These are phyloP conservation scores for Penicillium sp. DNA, from an alignment of 2,329 filamentous ascomycete genomes.

Conservation along the genomic window DNA sequence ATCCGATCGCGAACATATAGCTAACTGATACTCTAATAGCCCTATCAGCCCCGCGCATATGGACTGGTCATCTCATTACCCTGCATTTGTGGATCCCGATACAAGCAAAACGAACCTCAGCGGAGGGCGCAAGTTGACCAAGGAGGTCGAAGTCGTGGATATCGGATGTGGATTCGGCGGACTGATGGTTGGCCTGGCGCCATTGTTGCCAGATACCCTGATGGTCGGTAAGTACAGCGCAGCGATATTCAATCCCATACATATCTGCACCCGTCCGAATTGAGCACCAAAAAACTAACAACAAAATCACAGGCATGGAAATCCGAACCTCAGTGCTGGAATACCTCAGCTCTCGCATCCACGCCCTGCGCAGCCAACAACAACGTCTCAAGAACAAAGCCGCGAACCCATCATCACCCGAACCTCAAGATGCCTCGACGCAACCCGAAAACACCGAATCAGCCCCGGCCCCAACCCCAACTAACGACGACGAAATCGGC, in stretches of 20 bases:
- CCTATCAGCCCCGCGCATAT: slow-evolving; percentile 76
- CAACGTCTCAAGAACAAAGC: slow-evolving; percentile 25
- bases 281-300: background rate
- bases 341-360: slow-evolving; percentile 85
- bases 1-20: slow-evolving; percentile 2
- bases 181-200: slow-evolving; percentile 79
- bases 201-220: slow-evolving; percentile 75
- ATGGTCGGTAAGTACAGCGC: slow-evolving; percentile 65
- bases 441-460: background rate
- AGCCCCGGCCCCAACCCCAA: slow-evolving; percentile 3
- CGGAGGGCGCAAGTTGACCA: slow-evolving; percentile 50
- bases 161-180: slow-evolving; percentile 97
- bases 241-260: background rate
- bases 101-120: slow-evolving; percentile 32
- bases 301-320: slow-evolving; percentile 68
- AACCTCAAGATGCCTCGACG: background rate
- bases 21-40: slow-evolving; percentile 49
- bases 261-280: background rate
- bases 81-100: slow-evolving; percentile 61
- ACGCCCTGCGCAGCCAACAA: slow-evolving; percentile 65
- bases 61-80: slow-evolving; percentile 88
- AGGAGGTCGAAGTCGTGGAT: slow-evolving; percentile 86
- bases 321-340: slow-evolving; percentile 88
- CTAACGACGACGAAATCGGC: slow-evolving; percentile 21
- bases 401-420: slow-evolving; percentile 8